Evolutionary conservation across 2,329 filamentous ascomycete genomes (phyloP), one percentile per base, ranked within the genome.

Genomic region (Colletotrichum higginsianum): DNA sequence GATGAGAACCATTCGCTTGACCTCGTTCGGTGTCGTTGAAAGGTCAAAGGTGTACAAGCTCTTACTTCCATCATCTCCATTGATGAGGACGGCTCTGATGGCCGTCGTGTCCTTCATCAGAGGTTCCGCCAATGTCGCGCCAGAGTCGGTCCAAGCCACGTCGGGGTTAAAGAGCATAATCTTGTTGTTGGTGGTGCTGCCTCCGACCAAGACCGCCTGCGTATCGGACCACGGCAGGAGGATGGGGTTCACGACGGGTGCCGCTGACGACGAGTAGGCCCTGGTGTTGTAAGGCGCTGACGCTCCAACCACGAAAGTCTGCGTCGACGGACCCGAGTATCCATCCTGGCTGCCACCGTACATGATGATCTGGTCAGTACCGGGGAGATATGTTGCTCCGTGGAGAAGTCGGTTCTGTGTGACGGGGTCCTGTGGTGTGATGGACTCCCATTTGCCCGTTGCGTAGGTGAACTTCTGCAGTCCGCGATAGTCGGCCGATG

Each of bases 1-100:
- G 58, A 92, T 81, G 16, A 98, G 81, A 21, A 94, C 87, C 42
- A 92, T 89, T 67, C 93, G 90, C 42, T 88, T 89, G 53, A 98
- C 93, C 8, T 85, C 82, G 78, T 97, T 97, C 3, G 96, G 95
- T 0, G 91, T 90, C 12, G 87, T 85, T 16, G 87, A 87, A 82
- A 95, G 88, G 78, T 98, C 91, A 76, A 96, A 98, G 13, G 91
- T 90, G 76, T 95, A 90, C 21, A 98, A 84, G 49, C 92, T 90
- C 78, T 94, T 95, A 81, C 93, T 95, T 38, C 88, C 91, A 79
- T 98, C 94, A 52, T 90, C 87, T 26, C 92, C 93, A 15, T 85
- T 84, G n/a, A 97, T 82, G 4, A 98, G 77, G 0, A 90, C 86
- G 35, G 89, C 90, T 77, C 92, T 89, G 58, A 91, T 79, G 1